phyloP scores from a whole-genome alignment of 805 yeast species.

The Wickerhamiella azymoides region DNA sequence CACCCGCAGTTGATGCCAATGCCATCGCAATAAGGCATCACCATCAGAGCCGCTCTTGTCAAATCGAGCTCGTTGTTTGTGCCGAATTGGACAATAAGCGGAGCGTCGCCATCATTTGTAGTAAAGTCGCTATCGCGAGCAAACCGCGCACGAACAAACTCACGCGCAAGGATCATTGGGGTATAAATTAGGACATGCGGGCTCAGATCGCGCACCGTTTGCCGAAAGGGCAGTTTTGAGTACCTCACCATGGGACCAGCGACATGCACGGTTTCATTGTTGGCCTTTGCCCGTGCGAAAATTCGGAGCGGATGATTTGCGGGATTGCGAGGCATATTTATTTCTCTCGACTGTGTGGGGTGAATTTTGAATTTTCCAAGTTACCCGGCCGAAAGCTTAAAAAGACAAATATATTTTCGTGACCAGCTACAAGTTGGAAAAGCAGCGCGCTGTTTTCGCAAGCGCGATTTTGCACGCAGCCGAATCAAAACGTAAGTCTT shows the following conservation, averaged over 20 bases:
- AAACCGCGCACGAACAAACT: slow-evolving; percentile 68
- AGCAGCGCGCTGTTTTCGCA: too few species aligned
- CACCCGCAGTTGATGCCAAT: slow-evolving; percentile 95
- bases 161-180: slow-evolving; percentile 94
- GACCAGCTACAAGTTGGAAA: too few species aligned
- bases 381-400: slow-evolving; percentile 7
- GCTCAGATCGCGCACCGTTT: slow-evolving; percentile 54
- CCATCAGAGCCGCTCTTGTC: slow-evolving; percentile 70
- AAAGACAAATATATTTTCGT: neutral
- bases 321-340: slow-evolving; percentile 25
- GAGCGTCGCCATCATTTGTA: slow-evolving; percentile 55
- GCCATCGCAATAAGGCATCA: slow-evolving; percentile 84
- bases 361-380: neutral
- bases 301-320: slow-evolving; percentile 41
- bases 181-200: slow-evolving; percentile 70
- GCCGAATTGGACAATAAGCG: slow-evolving; percentile 82
- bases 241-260: slow-evolving; percentile 97
- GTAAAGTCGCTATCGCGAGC: slow-evolving; percentile 81
- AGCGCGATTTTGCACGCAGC: neutral
- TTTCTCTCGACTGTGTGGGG: neutral
- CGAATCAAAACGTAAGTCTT: slow-evolving; percentile 9
- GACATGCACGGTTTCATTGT: slow-evolving; percentile 44
- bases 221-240: slow-evolving; percentile 84
- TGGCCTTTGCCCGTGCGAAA: slow-evolving; percentile 33
- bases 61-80: slow-evolving; percentile 73